Percentiles rank a stretch among this genome's conserved stretches.
phyloP scores from a whole-genome alignment of 371 early-diverging fungal species.

The Furculomyces boomerangus region DNA sequence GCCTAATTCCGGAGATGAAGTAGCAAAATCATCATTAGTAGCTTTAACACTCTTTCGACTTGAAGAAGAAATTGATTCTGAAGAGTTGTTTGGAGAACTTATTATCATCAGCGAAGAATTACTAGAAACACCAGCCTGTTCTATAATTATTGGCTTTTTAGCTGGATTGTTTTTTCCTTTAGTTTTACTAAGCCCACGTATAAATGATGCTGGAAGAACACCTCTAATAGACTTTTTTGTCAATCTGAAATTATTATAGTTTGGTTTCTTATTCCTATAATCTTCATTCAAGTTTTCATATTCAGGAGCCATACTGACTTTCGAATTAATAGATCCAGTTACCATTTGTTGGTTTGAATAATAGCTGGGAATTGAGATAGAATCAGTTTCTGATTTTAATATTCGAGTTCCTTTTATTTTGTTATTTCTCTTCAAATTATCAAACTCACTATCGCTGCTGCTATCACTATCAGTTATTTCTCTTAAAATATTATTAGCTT shows the following conservation, averaged over 20 bases:
- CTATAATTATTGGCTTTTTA: no score
- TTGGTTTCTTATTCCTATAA: not conserved
- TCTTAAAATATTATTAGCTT: not conserved
- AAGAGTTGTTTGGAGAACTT: no score
- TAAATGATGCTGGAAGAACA: conserved; percentile 4
- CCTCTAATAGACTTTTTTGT: conserved; percentile 5
- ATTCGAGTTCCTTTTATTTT: not conserved
- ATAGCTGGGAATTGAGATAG: not conserved
- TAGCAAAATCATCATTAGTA: no score
- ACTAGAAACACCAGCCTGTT: no score
- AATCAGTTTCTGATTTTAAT: not conserved
- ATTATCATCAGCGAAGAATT: no score
- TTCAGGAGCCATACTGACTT: not conserved
- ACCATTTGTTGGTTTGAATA: not conserved
- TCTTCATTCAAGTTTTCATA: not conserved
- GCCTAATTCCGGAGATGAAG: no score
- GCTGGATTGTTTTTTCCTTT: not conserved
- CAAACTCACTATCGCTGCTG: not conserved
- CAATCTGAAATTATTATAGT: not conserved
- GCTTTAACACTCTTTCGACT: no score
- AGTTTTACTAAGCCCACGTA: not conserved
- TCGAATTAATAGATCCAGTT: not conserved
- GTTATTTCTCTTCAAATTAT: not conserved
- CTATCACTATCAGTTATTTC: not conserved
- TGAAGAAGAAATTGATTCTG: no score